phyloP scores from a whole-genome alignment of 2,329 filamentous ascomycete species.

The Botrytis byssoidea region DNA sequence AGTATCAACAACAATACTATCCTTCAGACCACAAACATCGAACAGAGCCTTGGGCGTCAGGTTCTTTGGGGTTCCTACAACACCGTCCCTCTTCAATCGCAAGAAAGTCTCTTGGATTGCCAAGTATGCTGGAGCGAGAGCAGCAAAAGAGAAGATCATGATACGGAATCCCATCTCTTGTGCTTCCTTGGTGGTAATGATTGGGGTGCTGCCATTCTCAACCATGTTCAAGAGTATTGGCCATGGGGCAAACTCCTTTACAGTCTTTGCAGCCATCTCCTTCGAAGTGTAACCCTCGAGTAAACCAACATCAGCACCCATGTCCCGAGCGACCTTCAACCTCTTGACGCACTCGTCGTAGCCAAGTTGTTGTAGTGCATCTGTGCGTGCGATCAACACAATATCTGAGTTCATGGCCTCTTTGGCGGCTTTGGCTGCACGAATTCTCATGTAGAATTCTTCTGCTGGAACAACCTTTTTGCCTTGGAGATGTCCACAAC shows the following conservation, averaged over 20 bases:
- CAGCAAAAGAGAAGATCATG: constrained; percentile 55
- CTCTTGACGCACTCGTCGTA: constrained; percentile 56
- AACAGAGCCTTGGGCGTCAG: constrained; percentile 51
- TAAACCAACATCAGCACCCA: constrained; percentile 59
- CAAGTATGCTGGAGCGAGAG: constrained; percentile 48
- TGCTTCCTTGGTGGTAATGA: constrained; percentile 52
- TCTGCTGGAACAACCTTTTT: constrained; percentile 56
- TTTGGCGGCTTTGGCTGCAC: constrained; percentile 53
- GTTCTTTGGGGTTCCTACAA: constrained; percentile 43
- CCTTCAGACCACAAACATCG: constrained; percentile 51
- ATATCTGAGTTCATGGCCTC: constrained; percentile 54
- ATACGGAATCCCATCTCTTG: constrained; percentile 56
- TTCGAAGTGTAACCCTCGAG: constrained; percentile 56
- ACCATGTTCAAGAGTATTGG: constrained; percentile 59
- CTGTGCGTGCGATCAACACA: constrained; percentile 63
- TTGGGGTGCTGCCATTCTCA: constrained; percentile 54
- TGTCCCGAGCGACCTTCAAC: constrained; percentile 50
- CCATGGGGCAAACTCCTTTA: constrained; percentile 49
- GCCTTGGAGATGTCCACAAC: constrained; percentile 62
- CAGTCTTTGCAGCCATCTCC: constrained; percentile 48
- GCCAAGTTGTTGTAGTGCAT: constrained; percentile 56
- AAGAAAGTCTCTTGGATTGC: constrained; percentile 44
- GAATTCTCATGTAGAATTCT: constrained; percentile 55
- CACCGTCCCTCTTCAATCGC: constrained; percentile 42
- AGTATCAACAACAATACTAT: constrained; percentile 50